Percentiles rank a stretch among this genome's conserved stretches.
Evolutionary conservation across 1,284 basidiomycete genomes (phyloP).

Genomic region (Naganishia cerealis): DNA sequence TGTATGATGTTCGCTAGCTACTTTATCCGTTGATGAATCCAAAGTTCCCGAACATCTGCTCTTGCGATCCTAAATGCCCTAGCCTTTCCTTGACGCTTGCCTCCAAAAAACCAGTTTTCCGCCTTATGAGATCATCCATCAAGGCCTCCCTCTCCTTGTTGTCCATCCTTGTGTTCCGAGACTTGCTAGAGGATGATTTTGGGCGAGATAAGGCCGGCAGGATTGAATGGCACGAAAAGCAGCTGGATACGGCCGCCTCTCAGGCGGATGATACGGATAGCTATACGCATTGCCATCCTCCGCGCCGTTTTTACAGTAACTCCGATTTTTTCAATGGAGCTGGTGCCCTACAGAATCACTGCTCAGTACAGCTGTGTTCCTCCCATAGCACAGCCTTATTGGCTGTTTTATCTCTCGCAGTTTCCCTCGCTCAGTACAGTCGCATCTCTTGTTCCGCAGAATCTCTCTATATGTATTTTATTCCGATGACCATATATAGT

Average conservation of each 20-base stretch:
- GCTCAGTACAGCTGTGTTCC: neutral
- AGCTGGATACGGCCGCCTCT: neutral
- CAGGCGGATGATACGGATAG: neutral
- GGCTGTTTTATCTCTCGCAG: too few species aligned
- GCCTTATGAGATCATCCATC: neutral
- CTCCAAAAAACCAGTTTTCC: neutral
- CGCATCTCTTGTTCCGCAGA: neutral
- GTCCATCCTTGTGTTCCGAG: neutral
- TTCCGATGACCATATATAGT: neutral
- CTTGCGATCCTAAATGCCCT: neutral
- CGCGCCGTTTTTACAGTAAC: neutral
- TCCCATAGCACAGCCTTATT: too few species aligned
- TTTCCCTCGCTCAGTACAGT: neutral
- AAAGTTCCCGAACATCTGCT: constrained; percentile 6
- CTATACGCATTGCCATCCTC: neutral
- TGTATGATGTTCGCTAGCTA: constrained; percentile 14
- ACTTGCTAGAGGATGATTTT: neutral
- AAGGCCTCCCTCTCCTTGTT: neutral
- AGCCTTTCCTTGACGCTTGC: neutral
- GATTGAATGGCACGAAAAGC: neutral
- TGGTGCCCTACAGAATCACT: neutral
- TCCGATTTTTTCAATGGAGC: neutral
- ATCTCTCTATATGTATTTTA: neutral
- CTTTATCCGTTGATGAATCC: neutral
- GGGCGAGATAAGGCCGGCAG: neutral